Conservation (phyloP, 805 yeast genomes). For the Ogataea nitratoaversa region DNA sequence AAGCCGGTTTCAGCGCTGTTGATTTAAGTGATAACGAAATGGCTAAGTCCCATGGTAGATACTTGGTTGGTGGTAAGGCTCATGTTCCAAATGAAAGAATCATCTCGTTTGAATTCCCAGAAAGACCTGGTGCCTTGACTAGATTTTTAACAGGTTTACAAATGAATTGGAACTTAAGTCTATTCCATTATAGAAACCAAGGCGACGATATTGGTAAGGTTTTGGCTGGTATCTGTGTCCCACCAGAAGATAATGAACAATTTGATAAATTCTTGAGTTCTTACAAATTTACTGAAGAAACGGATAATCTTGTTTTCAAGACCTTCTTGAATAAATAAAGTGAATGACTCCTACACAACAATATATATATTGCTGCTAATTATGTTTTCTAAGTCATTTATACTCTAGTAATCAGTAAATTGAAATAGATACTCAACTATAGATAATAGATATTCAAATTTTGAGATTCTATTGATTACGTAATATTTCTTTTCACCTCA, state of each 20-base stretch:
- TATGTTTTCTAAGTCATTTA: background rate
- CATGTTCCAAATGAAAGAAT: conserved; percentile 70
- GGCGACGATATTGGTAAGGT: conserved; percentile 95
- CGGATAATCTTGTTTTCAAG: conserved; percentile 80
- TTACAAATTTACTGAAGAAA: conserved; percentile 75
- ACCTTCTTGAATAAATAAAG: conserved; percentile 49
- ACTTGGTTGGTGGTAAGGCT: conserved; percentile 90
- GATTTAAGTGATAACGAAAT: conserved; percentile 91
- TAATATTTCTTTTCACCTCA: too few relatives aligned
- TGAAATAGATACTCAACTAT: too few relatives aligned
- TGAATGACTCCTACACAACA: background rate
- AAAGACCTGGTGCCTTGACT: conserved; percentile 90
- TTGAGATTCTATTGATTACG: too few relatives aligned
- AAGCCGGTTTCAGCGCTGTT: conserved; percentile 64
- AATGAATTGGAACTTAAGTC: conserved; percentile 83
- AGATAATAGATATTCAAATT: too few relatives aligned
- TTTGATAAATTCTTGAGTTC: conserved; percentile 65
- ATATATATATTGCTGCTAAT: too few relatives aligned
- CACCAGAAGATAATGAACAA: conserved; percentile 59
- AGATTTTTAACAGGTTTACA: conserved; percentile 70
- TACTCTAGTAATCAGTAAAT: too few relatives aligned
- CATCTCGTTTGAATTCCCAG: conserved; percentile 91
- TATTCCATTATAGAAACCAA: conserved; percentile 95
- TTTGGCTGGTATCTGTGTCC: conserved; percentile 84
- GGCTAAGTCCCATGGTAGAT: conserved; percentile 95